phyloP scores from a whole-genome alignment of 176 grass and related monocot genomes.

The Zoysia japonica region DNA sequence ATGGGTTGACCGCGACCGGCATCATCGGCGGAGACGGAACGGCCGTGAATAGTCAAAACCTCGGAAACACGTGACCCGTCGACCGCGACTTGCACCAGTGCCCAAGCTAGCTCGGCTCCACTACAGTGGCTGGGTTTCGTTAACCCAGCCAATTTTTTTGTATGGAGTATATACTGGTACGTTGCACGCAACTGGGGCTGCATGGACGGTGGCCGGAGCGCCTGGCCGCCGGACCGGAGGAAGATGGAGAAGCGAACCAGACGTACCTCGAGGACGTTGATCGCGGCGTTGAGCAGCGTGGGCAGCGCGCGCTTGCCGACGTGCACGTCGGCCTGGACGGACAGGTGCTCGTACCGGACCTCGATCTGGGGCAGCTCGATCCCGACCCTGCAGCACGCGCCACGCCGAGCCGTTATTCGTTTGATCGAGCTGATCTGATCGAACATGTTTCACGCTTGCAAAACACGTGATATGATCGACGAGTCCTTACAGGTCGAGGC shows the following conservation, averaged over 20 bases:
- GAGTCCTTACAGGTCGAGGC: slow-evolving; percentile 51
- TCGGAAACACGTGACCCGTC: not conserved
- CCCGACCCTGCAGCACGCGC: slow-evolving; percentile 46
- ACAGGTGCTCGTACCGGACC: slow-evolving; percentile 62
- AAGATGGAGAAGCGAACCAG: too few species aligned
- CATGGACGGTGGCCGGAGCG: too few species aligned
- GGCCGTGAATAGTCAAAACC: not conserved
- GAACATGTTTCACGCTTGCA: too few species aligned
- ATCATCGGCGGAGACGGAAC: not conserved
- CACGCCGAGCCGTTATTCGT: too few species aligned
- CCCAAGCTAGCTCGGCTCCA: too few species aligned
- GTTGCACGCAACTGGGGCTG: too few species aligned
- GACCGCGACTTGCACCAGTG: not conserved
- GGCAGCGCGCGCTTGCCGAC: slow-evolving; percentile 55
- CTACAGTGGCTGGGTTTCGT: too few species aligned
- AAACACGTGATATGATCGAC: too few species aligned
- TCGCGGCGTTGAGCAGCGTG: slow-evolving; percentile 58
- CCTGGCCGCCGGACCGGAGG: too few species aligned
- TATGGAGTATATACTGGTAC: too few species aligned
- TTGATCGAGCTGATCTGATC: too few species aligned
- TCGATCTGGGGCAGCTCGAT: slow-evolving; percentile 75
- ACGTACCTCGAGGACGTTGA: slow-evolving; percentile 58
- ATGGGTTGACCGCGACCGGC: not conserved
- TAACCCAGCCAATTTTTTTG: too few species aligned
- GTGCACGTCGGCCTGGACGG: slow-evolving; percentile 49